A percentile compares a stretch with the other conserved stretches of the same genome.
Evolutionary conservation across 2,329 filamentous ascomycete genomes (phyloP).

Genomic region (Rhytidhysteron rufulum): DNA sequence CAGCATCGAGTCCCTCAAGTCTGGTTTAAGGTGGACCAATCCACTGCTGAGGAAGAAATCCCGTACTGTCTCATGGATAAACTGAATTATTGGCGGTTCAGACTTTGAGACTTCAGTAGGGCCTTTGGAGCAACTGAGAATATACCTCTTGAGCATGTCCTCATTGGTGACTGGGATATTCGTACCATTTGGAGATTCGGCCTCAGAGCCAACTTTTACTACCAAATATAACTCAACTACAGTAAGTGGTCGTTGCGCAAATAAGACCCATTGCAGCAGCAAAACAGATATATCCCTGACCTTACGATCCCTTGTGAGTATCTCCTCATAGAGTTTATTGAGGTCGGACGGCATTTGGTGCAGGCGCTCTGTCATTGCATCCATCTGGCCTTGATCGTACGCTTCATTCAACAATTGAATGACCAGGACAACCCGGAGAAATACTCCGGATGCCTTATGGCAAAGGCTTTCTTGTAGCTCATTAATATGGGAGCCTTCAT

Average conservation of each 20-base stretch:
- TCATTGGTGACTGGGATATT: not conserved
- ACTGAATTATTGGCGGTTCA: constrained; percentile 41
- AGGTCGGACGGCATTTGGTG: constrained; percentile 39
- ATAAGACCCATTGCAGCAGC: constrained; percentile 46
- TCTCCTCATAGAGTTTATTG: constrained; percentile 46
- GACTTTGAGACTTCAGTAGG: constrained; percentile 43
- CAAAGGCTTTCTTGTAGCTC: constrained; percentile 23
- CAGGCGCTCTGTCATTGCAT: constrained; percentile 27
- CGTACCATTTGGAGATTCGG: too few relatives aligned
- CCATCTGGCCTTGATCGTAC: constrained; percentile 22
- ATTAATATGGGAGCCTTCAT: constrained; percentile 3
- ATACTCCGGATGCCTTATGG: constrained; percentile 36
- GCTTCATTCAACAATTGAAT: constrained; percentile 42
- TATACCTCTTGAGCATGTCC: constrained; percentile 26
- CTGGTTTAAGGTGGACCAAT: constrained; percentile 23
- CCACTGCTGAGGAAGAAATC: constrained; percentile 45
- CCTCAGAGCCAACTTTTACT: constrained; percentile 24
- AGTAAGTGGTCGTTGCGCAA: constrained; percentile 40
- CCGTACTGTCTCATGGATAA: constrained; percentile 52
- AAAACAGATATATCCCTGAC: not conserved
- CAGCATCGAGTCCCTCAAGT: constrained; percentile 1
- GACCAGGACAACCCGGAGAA: constrained; percentile 44
- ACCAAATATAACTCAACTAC: constrained; percentile 47
- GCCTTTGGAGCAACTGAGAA: constrained; percentile 48
- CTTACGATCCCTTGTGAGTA: constrained; percentile 44